A percentile compares a stretch with the other conserved stretches of the same genome.
Evolutionary conservation across 2,329 filamentous ascomycete genomes (phyloP).

Genomic region (Curvularia spicifera): DNA sequence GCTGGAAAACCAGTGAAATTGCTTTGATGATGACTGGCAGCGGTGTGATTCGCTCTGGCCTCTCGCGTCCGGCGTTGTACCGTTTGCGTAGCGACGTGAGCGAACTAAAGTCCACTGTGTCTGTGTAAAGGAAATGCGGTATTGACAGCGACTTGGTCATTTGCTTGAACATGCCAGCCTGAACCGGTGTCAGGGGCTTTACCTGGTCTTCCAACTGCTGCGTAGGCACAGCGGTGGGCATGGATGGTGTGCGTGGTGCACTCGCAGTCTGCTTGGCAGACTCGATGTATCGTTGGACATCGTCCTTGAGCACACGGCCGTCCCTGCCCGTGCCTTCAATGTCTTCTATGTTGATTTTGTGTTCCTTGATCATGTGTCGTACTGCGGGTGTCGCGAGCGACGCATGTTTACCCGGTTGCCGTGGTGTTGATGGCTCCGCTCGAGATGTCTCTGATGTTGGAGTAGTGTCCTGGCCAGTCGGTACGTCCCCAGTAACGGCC

Average conservation of each 20-base stretch:
- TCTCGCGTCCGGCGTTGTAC: conserved; percentile 64
- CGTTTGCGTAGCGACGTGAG: conserved; percentile 75
- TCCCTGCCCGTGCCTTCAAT: conserved; percentile 87
- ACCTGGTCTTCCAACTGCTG: conserved; percentile 65
- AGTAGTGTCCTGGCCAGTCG: conserved; percentile 23
- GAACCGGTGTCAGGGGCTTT: conserved; percentile 75
- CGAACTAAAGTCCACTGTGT: conserved; percentile 81
- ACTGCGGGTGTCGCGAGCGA: conserved; percentile 90
- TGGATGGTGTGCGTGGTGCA: conserved; percentile 40
- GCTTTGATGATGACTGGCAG: conserved; percentile 97
- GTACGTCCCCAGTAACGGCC: conserved; percentile 27
- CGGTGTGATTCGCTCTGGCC: conserved; percentile 72
- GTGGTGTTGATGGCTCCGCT: conserved; percentile 27
- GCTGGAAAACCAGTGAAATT: conserved; percentile 80
- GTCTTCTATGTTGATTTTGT: conserved; percentile 77
- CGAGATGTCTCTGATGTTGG: conserved; percentile 31
- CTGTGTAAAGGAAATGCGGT: conserved; percentile 94
- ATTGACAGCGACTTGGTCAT: conserved; percentile 94
- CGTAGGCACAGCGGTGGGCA: conserved; percentile 26
- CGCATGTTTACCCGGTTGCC: conserved; percentile 67
- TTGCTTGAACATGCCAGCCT: conserved; percentile 93
- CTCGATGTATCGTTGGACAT: conserved; percentile 64
- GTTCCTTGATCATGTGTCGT: conserved; percentile 81
- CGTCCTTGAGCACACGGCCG: conserved; percentile 89
- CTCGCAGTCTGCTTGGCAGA: conserved; percentile 28